These are phyloP conservation scores for Apiospora arundinis DNA, from an alignment of 2,329 filamentous ascomycete genomes.

Conservation along the genomic window DNA sequence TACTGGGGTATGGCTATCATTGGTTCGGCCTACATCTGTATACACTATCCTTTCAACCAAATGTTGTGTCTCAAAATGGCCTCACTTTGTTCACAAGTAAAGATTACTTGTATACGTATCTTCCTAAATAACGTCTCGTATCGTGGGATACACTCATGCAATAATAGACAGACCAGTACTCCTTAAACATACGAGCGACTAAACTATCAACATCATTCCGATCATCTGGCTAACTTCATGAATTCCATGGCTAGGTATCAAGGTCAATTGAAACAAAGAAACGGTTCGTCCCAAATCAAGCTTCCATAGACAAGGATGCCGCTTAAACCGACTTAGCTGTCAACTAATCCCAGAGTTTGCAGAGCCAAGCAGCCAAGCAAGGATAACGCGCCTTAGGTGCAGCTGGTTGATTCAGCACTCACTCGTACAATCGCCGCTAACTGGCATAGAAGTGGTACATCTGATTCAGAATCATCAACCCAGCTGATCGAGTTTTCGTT, in stretches of 20 bases:
- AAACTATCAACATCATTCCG: background rate
- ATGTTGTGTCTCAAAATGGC: background rate
- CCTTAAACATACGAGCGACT: background rate
- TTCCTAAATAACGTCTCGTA: no score
- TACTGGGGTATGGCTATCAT: no score
- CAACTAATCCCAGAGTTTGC: background rate
- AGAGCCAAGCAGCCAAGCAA: background rate
- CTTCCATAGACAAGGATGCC: constrained; percentile 1
- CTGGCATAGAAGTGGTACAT: background rate
- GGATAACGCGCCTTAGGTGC: background rate
- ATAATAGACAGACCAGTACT: background rate
- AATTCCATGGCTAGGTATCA: background rate
- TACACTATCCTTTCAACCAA: background rate
- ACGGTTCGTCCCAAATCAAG: background rate
- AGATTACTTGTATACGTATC: background rate
- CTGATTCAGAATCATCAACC: background rate
- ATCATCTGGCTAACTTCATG: background rate
- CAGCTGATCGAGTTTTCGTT: background rate
- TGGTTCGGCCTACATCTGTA: background rate
- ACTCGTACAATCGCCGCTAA: background rate
- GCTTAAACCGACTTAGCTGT: constrained; percentile 6
- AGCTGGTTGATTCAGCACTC: background rate
- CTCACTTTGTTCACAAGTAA: background rate
- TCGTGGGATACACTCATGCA: background rate
- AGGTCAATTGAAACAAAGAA: background rate